Evolutionary conservation across 2,329 filamentous ascomycete species (phyloP).

Genomic region (Talaromyces verruculosus): DNA sequence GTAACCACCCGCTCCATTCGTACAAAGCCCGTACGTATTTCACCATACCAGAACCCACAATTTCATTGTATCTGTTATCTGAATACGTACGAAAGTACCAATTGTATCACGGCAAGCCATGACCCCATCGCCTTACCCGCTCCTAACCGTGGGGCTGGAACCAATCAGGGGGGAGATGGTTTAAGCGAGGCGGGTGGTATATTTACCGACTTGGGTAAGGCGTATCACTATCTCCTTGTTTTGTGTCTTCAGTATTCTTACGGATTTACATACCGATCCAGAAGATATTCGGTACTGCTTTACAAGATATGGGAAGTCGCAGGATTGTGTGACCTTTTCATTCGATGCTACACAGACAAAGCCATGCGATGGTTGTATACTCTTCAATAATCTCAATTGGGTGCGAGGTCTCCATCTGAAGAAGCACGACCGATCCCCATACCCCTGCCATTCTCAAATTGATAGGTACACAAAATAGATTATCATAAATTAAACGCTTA

Average conservation of each 20-base stretch:
- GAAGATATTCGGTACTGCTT: not conserved
- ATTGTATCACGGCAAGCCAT: not conserved
- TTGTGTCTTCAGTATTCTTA: not conserved
- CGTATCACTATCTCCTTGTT: not conserved
- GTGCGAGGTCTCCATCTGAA: not conserved
- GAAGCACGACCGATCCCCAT: not conserved
- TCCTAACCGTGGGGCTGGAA: not conserved
- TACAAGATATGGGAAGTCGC: not conserved
- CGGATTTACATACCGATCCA: not conserved
- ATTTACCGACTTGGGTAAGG: not conserved
- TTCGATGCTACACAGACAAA: not conserved
- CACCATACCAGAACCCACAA: not conserved
- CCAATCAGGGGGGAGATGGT: not conserved
- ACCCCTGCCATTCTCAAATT: constrained; percentile 1
- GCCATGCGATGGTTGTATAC: not conserved
- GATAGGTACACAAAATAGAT: not conserved
- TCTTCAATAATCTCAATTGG: no score
- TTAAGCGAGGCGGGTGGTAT: not conserved
- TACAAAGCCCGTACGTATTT: not conserved
- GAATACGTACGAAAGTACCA: not conserved
- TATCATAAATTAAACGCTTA: not conserved
- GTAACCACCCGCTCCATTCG: not conserved
- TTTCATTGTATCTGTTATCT: not conserved
- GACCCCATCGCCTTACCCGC: not conserved
- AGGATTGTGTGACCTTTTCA: not conserved